phyloP scores from a whole-genome alignment of 345 rosid genomes.

The Limnanthes douglasii region DNA sequence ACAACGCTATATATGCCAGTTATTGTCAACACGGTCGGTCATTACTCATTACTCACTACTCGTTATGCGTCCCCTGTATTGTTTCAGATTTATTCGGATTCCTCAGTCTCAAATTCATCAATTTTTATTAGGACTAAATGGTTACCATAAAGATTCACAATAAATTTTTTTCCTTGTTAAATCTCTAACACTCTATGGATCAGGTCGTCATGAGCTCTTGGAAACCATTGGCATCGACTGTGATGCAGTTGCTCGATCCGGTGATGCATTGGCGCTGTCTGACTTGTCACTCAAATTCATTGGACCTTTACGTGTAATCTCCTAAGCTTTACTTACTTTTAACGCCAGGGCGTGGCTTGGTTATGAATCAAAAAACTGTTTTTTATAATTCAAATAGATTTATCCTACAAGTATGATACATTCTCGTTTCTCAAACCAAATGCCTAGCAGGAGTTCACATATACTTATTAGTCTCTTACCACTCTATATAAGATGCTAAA shows the following conservation, averaged over 20 bases:
- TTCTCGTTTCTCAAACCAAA: too few relatives aligned
- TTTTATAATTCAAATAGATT: too few relatives aligned
- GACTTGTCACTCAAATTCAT: conserved; percentile 70
- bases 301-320: conserved; percentile 52
- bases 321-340: conserved; percentile 5
- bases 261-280: conserved; percentile 53
- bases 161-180: neutral
- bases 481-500: too few relatives aligned
- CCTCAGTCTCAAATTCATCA: too few relatives aligned
- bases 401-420: too few relatives aligned
- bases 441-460: too few relatives aligned
- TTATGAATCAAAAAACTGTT: too few relatives aligned
- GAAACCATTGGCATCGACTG: conserved; percentile 55
- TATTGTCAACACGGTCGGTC: conserved; percentile 71
- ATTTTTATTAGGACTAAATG: too few relatives aligned
- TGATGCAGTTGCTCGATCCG: conserved; percentile 58
- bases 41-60: neutral
- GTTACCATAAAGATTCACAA: neutral
- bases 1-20: conserved; percentile 76
- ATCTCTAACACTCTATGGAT: neutral
- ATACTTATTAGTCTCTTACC: too few relatives aligned
- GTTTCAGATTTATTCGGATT: neutral
- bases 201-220: conserved; percentile 72
- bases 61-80: neutral
- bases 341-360: too few relatives aligned